Evolutionary conservation across 1,139 yeast species (phyloP).

Genomic region (Zygosaccharomyces sapae): DNA sequence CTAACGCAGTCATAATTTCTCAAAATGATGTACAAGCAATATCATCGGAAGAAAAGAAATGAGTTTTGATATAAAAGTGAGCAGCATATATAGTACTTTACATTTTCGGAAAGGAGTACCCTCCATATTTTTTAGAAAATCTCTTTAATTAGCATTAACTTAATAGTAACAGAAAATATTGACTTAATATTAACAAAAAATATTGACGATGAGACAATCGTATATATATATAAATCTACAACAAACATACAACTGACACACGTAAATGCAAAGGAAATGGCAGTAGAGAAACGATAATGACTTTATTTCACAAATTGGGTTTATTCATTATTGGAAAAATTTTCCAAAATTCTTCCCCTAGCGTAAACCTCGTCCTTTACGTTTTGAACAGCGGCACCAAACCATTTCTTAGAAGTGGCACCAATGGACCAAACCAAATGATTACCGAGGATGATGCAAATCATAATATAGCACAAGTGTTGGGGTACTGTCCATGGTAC

Average conservation of each 20-base stretch:
- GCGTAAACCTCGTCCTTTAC: constrained; percentile 61
- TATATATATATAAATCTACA: not conserved
- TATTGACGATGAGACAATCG: constrained; percentile 2
- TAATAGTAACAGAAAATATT: not conserved
- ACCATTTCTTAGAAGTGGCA: constrained; percentile 17
- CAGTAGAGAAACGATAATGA: not conserved
- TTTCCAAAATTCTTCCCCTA: constrained; percentile 58
- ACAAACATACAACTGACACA: constrained; percentile 1
- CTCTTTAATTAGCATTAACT: constrained; percentile 1
- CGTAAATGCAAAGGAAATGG: constrained; percentile 1
- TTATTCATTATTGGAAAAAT: constrained; percentile 39
- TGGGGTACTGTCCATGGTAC: constrained; percentile 21
- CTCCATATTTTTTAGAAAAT: not conserved
- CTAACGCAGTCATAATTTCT: not conserved
- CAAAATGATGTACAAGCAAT: constrained; percentile 3
- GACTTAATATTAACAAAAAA: not conserved
- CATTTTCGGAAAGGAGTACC: not conserved
- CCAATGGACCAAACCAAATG: constrained; percentile 9
- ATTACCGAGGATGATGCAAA: constrained; percentile 10
- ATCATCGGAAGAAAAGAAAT: constrained; percentile 4
- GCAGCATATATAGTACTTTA: not conserved
- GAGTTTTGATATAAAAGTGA: not conserved
- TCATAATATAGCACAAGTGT: constrained; percentile 15
- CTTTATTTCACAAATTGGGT: not conserved
- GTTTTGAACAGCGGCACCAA: constrained; percentile 32